Evolutionary conservation across 768 basidiomycete species (phyloP).

Genomic region (Tremella fuciformis): DNA sequence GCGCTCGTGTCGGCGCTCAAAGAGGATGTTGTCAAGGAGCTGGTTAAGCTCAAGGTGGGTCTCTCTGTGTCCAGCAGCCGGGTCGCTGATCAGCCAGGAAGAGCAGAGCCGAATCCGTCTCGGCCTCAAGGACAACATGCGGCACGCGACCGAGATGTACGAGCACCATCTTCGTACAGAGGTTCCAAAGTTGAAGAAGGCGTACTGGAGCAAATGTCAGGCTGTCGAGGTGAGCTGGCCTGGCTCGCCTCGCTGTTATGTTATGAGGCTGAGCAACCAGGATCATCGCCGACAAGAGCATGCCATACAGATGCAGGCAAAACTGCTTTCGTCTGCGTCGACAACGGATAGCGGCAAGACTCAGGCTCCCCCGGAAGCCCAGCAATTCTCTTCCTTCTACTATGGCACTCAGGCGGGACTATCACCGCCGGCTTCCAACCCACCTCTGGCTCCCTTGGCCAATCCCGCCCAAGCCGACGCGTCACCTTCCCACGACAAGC

Average conservation of each 20-base stretch:
- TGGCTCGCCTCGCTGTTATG: neutral
- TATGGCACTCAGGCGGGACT: slow-evolving; percentile 5
- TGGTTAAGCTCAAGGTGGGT: slow-evolving; percentile 61
- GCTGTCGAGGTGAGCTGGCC: slow-evolving; percentile 69
- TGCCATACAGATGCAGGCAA: slow-evolving; percentile 49
- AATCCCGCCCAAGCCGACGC: slow-evolving; percentile 23
- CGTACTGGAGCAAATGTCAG: slow-evolving; percentile 78
- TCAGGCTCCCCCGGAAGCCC: slow-evolving; percentile 29
- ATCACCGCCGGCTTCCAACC: slow-evolving; percentile 24
- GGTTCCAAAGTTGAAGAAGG: slow-evolving; percentile 75
- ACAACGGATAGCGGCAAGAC: slow-evolving; percentile 22
- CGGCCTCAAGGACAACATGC: slow-evolving; percentile 85
- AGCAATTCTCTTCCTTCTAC: slow-evolving; percentile 16
- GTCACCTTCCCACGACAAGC: slow-evolving; percentile 11
- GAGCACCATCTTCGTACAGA: slow-evolving; percentile 73
- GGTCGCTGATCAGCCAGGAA: slow-evolving; percentile 59
- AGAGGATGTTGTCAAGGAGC: slow-evolving; percentile 68
- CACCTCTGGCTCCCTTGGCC: slow-evolving; percentile 25
- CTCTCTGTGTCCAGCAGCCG: neutral
- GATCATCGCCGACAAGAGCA: slow-evolving; percentile 50
- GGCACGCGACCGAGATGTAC: slow-evolving; percentile 71
- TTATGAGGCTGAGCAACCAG: slow-evolving; percentile 23
- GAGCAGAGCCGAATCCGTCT: slow-evolving; percentile 88
- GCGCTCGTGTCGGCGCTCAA: slow-evolving; percentile 72
- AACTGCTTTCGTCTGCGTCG: slow-evolving; percentile 40